Percentiles rank a stretch among this genome's conserved stretches.
phyloP scores from a whole-genome alignment of 495 filamentous ascomycete genomes.

The Tetracladium setigerum region DNA sequence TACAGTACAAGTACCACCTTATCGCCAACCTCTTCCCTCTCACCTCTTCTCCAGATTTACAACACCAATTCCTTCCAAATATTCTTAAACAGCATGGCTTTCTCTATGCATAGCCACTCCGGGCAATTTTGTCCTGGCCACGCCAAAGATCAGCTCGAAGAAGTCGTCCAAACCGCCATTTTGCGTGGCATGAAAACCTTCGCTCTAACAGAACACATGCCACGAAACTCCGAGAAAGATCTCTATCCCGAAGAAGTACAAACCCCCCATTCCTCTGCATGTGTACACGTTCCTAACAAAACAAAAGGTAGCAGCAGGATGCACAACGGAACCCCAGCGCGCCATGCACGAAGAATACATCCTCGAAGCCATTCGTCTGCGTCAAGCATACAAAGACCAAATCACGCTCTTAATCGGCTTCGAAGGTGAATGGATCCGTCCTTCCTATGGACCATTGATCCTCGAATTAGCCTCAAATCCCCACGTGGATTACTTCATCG shows the following conservation, averaged over 20 bases:
- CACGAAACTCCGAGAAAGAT: slow-evolving; percentile 61
- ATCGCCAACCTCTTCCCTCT: neutral
- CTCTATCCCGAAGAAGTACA: slow-evolving; percentile 88
- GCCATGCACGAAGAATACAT: slow-evolving; percentile 66
- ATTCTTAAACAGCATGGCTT: slow-evolving; percentile 58
- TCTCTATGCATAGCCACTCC: slow-evolving; percentile 97
- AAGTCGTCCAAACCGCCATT: slow-evolving; percentile 76
- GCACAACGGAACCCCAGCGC: slow-evolving; percentile 28
- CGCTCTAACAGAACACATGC: slow-evolving; percentile 96
- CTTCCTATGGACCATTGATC: slow-evolving; percentile 52
- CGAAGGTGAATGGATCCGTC: slow-evolving; percentile 85
- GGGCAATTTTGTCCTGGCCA: slow-evolving; percentile 93
- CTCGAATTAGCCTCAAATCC: slow-evolving; percentile 47
- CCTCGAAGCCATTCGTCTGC: slow-evolving; percentile 62
- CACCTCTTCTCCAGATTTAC: neutral
- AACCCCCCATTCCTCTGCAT: slow-evolving; percentile 11
- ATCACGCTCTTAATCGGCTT: slow-evolving; percentile 86
- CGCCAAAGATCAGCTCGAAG: slow-evolving; percentile 75
- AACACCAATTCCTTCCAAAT: no score
- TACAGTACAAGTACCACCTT: neutral
- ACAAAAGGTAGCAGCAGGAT: slow-evolving; percentile 22
- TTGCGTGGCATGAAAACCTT: slow-evolving; percentile 68
- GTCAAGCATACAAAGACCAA: slow-evolving; percentile 54
- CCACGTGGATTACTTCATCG: slow-evolving; percentile 78
- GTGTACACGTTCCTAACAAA: slow-evolving; percentile 11